Base-by-base conservation (phyloP, 192 early-diverging fungal genomes). In the Rhizoclosmatium globosum region DNA sequence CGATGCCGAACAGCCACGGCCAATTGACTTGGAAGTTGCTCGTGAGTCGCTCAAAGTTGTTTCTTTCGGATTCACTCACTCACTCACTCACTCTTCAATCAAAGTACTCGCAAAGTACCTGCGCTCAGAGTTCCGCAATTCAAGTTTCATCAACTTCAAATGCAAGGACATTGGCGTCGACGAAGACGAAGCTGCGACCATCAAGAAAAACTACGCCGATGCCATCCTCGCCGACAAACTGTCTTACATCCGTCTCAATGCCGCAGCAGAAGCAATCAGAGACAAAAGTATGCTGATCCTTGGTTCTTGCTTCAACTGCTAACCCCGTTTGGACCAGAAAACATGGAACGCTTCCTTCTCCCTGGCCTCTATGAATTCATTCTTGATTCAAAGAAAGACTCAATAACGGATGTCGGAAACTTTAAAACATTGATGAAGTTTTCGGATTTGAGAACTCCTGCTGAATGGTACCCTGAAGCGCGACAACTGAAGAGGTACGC, bases 391-490 rank as follows among this genome's bases (percentile, higher is more conserved):
- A 41, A 41, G n/a, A 57, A 78, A 13, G 48, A 67, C 19, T 38
- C 56, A 6, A 56, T 53, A 17, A 31, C 31, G 31, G 71, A 78
- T 17, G 74, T 58, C 7, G 38, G 73, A 9, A 45, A 64, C 15
- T 48, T 87, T 23, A 19, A 23, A 9, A 64, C 75, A 4, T 66
- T 87, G 19, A 73, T 81, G 46, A 71, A 89, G 66, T 85, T 95
- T 65, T 90, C 87, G 43, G 95, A 98, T 74, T 74, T 95, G 46
- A 85, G 92, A 46, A 92, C 85, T 68, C 97, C 97, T 15, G 87
- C 90, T 46, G 94, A 95, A 74, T 95, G 94, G 94, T 89, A 87
- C 81, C 87, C 90, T 0, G 83, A 82, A 9, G 92, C 96, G 17
- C 90, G 97, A 42, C 81, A 85, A 53, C 86, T 94, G 83, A 87